Evolutionary conservation across 2,329 filamentous ascomycete genomes (phyloP).

Genomic region (Clarireedia monteithiana): DNA sequence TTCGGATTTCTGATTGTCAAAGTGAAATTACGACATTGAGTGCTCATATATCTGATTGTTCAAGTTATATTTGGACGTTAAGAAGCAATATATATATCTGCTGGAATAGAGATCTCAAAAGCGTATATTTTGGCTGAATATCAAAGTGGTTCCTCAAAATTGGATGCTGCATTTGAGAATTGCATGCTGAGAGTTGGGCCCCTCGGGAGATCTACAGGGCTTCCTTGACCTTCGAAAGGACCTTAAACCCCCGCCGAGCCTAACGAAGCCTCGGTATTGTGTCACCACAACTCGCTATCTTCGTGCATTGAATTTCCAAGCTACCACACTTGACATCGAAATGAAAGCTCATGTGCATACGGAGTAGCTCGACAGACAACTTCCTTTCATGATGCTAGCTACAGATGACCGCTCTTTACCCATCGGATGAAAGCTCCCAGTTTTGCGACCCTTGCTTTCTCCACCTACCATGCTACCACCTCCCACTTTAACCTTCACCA

Average conservation of each 20-base stretch:
- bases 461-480: slow-evolving; percentile 42
- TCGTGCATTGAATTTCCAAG: background rate
- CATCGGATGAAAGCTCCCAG: slow-evolving; percentile 16
- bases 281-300: background rate
- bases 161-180: background rate
- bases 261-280: background rate
- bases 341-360: no score
- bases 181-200: background rate
- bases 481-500: slow-evolving; percentile 59
- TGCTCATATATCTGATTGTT: no score
- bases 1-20: no score
- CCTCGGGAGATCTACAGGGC: background rate
- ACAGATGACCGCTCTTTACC: slow-evolving; percentile 1
- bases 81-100: no score
- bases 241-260: no score
- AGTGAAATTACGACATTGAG: no score
- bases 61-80: no score
- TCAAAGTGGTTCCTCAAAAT: no score
- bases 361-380: no score
- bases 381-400: background rate
- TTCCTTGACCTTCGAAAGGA: background rate
- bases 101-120: no score
- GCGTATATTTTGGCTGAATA: no score
- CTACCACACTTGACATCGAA: background rate
- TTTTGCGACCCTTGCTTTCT: slow-evolving; percentile 1